Base-by-base conservation (phyloP, 768 basidiomycete species). In the Leccinum rimulosum region DNA sequence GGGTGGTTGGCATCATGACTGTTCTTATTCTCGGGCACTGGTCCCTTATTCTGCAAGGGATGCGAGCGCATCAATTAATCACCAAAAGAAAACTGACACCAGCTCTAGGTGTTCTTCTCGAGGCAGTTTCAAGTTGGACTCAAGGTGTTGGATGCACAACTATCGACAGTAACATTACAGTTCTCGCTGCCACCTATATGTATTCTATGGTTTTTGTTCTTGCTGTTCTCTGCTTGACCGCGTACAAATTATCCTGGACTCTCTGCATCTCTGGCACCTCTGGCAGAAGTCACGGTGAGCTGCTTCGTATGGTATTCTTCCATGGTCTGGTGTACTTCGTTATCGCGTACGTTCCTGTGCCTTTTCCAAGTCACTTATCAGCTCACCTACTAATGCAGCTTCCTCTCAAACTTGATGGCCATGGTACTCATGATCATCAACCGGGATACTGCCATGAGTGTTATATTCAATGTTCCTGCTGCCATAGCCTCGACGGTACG, bases 191-290 rank as follows among this genome's bases (percentile, higher is more conserved):
- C 3, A 85, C 85, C 4, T 90, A 88, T 70, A 85, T 89, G 31
- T 90, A 90, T 64, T 84, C 87, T 28, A 90, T 90, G 88, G 76
- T 77, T 66, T 88, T 89, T 66, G 89, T 89, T 68, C 73, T 87
- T 22, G 59, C 80, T 30, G 85, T 88, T 45, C 77, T 89, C 49
- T 59, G 75, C 27, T 72, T 90, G 62, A 87, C 82, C 40, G 81
- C 79, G 10, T 84, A 81, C 71, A 89, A 86, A 67, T 79, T 90
- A 22, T 70, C 70, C 22, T 71, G 70, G 72, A 58, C 60, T 11
- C 61, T 53, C 28, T 62, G 58, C 14, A 15, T 59, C 40, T 55
- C 63, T 47, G 63, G 67, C 5, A 30, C 40, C 31, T 50, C 47
- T 28, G 28, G 28, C 70, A 60, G 74, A 70, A 64, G 38, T 22